A percentile compares a stretch with the other conserved stretches of the same genome.
These are phyloP conservation scores for Amanita fuliginea DNA, from an alignment of 768 basidiomycete species.

Conservation along the genomic window DNA sequence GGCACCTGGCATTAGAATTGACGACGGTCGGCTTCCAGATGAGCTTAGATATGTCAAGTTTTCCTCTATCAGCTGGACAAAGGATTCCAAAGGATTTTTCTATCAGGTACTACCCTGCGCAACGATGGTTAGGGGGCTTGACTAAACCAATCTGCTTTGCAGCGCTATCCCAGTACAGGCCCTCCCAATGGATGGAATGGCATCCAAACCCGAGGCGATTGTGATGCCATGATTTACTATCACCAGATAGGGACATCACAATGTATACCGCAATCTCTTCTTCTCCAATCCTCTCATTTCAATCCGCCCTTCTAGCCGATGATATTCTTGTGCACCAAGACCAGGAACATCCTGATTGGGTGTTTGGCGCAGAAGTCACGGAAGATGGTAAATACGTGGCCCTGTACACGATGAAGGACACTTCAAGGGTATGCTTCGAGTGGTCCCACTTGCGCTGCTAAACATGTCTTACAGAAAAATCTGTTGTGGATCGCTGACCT, in stretches of 20 bases:
- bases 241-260: slow-evolving; percentile 65
- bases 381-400: slow-evolving; percentile 60
- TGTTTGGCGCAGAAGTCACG: slow-evolving; percentile 46
- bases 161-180: slow-evolving; percentile 49
- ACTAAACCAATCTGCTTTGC: slow-evolving; percentile 8
- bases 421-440: slow-evolving; percentile 37
- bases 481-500: slow-evolving; percentile 66
- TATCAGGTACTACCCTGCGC: slow-evolving; percentile 40
- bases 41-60: slow-evolving; percentile 72
- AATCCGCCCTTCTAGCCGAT: slow-evolving; percentile 30
- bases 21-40: slow-evolving; percentile 47
- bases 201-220: slow-evolving; percentile 50
- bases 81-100: slow-evolving; percentile 76
- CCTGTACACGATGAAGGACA: slow-evolving; percentile 46
- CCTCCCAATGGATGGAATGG: slow-evolving; percentile 40
- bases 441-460: background rate
- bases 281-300: background rate
- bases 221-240: slow-evolving; percentile 67
- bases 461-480: slow-evolving; percentile 42
- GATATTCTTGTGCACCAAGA: slow-evolving; percentile 63
- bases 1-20: slow-evolving; percentile 26
- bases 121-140: background rate
- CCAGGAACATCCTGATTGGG: slow-evolving; percentile 50
- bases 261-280: slow-evolving; percentile 23
- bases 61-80: slow-evolving; percentile 60